phyloP scores from a whole-genome alignment of 2,329 filamentous ascomycete genomes.

The Neodidymelliopsis sp. region DNA sequence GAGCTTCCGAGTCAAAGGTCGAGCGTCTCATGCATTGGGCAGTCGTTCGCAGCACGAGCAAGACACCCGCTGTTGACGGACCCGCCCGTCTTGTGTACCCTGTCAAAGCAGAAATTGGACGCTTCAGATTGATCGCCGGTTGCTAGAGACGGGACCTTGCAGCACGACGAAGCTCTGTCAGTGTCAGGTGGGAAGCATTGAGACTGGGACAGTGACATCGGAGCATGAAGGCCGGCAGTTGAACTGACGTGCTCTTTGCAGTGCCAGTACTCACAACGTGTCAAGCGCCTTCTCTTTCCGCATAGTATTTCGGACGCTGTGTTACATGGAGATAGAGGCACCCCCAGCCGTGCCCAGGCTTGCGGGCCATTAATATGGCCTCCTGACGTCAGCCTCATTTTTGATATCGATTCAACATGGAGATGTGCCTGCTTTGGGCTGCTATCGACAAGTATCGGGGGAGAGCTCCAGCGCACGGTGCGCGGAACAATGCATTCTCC shows the following conservation, averaged over 20 bases:
- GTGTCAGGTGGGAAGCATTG: conserved; percentile 16
- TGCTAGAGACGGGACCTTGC: conserved; percentile 17
- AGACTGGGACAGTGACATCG: neutral
- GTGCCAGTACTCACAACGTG: conserved; percentile 12
- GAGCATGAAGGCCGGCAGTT: conserved; percentile 9
- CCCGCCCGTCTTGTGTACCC: conserved; percentile 23
- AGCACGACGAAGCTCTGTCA: conserved; percentile 3
- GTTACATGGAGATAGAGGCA: conserved; percentile 13
- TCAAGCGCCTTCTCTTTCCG: conserved; percentile 20
- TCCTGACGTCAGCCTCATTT: conserved; percentile 19
- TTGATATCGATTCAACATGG: conserved; percentile 14
- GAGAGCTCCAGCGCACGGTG: conserved; percentile 2
- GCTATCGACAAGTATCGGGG: conserved; percentile 14
- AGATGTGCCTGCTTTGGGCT: conserved; percentile 12
- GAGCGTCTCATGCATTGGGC: conserved; percentile 14
- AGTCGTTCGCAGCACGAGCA: conserved; percentile 20
- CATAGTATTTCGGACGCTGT: conserved; percentile 10
- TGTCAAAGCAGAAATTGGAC: conserved; percentile 28
- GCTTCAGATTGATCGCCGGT: conserved; percentile 15
- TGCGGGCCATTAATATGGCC: conserved; percentile 10
- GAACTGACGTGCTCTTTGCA: conserved; percentile 1
- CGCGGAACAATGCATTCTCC: conserved; percentile 11
- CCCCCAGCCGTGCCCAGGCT: conserved; percentile 13
- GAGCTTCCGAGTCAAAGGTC: neutral
- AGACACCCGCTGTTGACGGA: conserved; percentile 17